Base-by-base conservation (phyloP, 768 basidiomycete species). In the Gautieria morchelliformis region DNA sequence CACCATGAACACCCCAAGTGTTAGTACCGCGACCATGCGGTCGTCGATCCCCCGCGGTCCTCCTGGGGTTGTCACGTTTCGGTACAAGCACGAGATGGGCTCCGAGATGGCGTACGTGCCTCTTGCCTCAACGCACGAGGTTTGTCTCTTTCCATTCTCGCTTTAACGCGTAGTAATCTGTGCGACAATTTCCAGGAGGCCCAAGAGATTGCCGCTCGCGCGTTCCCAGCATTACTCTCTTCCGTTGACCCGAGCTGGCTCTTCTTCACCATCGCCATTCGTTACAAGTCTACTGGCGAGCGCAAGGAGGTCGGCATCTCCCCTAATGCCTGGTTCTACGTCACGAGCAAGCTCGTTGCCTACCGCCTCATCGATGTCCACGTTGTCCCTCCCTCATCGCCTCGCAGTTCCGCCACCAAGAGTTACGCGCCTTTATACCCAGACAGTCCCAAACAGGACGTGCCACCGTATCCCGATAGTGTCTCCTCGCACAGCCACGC, bases 181-280 rank as follows among this genome's bases (percentile, higher is more conserved):
- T 49, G 14, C 33, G 33, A n/a, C 17, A 20, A 20, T 50, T 19
- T 47, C 27, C 19, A 57, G 56, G 56, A 57, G 48, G 56, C 56
- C 22, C 56, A 47, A 37, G 24, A 12, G 46, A 24, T 40, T 37
- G 56, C 56, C 10, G 24, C 42, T 27, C 45, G 46, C 20, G 27
- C 56, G 6, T 50, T 57, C 17, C 46, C 46, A 35, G n/a, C 17
- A 10, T n/a, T 41, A 33, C 45, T 57, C 20, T 20, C 24, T 20
- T 30, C 19, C 20, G 56, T 57, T 20, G 56, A 57, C 14, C 56
- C 56, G 15, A 24, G 42, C 27, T 57, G 56, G 56, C 45, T 57
- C 40, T 20, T 42, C 15, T 57, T 57, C 39, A 48, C 56, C 48
- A 57, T 57, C 27, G 33, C 56, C 19, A 35, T 57, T 37, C 56